Evolutionary conservation across 2,329 filamentous ascomycete species (phyloP).

Genomic region (Rutstroemia sp.): DNA sequence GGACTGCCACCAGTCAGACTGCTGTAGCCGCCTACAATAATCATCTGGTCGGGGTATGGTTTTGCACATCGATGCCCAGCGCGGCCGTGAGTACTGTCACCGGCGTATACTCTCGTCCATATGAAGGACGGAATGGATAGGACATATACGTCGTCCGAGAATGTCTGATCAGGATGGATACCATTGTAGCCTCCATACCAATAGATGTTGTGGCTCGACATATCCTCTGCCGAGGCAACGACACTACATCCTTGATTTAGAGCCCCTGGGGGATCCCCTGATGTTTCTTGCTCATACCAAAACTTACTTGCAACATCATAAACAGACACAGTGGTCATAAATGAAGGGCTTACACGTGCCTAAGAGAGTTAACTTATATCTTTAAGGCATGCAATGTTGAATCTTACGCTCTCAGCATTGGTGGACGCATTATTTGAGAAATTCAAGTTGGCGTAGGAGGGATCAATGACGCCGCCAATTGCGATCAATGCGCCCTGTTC

Average conservation of each 20-base stretch:
- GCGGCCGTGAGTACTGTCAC: slow-evolving; percentile 44
- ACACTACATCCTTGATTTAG: slow-evolving; percentile 67
- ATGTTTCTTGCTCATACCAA: slow-evolving; percentile 69
- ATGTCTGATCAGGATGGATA: slow-evolving; percentile 34
- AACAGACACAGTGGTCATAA: slow-evolving; percentile 65
- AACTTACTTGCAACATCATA: slow-evolving; percentile 63
- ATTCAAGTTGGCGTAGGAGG: slow-evolving; percentile 36
- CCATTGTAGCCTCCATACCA: slow-evolving; percentile 69
- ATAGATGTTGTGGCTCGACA: slow-evolving; percentile 70
- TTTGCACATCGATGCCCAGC: slow-evolving; percentile 64
- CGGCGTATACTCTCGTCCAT: slow-evolving; percentile 58
- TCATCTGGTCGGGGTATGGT: slow-evolving; percentile 63
- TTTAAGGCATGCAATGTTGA: slow-evolving; percentile 17
- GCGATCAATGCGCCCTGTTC: slow-evolving; percentile 68
- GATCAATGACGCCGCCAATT: slow-evolving; percentile 64
- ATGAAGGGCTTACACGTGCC: slow-evolving; percentile 58
- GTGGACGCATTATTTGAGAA: slow-evolving; percentile 27
- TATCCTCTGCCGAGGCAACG: slow-evolving; percentile 61
- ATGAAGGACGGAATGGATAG: slow-evolving; percentile 64
- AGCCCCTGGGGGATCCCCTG: slow-evolving; percentile 51
- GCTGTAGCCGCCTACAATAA: slow-evolving; percentile 61
- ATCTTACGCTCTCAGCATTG: slow-evolving; percentile 34
- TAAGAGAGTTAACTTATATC: slow-evolving; percentile 27
- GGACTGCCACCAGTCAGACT: slow-evolving; percentile 23
- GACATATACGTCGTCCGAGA: slow-evolving; percentile 70